phyloP scores from a whole-genome alignment of 1,139 yeast genomes.

The Lodderomyces jiufengensis region DNA sequence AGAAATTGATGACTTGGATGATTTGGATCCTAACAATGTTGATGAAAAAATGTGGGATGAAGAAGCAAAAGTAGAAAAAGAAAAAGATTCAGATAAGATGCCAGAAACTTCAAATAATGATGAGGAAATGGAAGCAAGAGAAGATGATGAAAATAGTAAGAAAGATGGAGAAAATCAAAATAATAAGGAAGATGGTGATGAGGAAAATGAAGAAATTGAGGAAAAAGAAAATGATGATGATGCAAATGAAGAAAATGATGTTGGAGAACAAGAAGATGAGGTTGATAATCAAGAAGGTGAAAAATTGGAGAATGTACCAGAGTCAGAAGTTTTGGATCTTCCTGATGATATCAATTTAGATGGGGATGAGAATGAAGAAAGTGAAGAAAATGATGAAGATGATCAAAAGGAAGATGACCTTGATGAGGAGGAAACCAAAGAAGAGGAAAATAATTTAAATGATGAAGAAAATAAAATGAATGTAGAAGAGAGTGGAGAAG shows the following conservation, averaged over 20 bases:
- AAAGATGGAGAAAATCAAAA: slow-evolving; percentile 20
- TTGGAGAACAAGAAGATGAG: slow-evolving; percentile 77
- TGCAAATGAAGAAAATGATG: slow-evolving; percentile 48
- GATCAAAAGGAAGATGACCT: slow-evolving; percentile 30
- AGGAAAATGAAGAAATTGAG: slow-evolving; percentile 23
- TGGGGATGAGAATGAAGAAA: slow-evolving; percentile 46
- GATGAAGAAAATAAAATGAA: slow-evolving; percentile 45
- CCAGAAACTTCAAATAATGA: slow-evolving; percentile 53
- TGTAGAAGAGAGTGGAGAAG: slow-evolving; percentile 68
- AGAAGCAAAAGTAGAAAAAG: slow-evolving; percentile 74
- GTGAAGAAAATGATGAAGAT: slow-evolving; percentile 25
- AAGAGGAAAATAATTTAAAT: slow-evolving; percentile 16
- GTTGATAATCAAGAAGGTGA: slow-evolving; percentile 71
- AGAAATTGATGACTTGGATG: slow-evolving; percentile 85
- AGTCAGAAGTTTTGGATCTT: slow-evolving; percentile 73
- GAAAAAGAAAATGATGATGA: slow-evolving; percentile 17
- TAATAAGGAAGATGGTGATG: slow-evolving; percentile 25
- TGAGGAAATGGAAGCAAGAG: slow-evolving; percentile 64
- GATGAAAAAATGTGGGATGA: slow-evolving; percentile 99
- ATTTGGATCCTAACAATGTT: slow-evolving; percentile 88
- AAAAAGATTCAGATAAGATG: slow-evolving; percentile 66
- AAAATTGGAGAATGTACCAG: slow-evolving; percentile 72
- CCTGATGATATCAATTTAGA: slow-evolving; percentile 88
- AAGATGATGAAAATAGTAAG: slow-evolving; percentile 41
- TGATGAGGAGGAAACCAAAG: slow-evolving; percentile 24